Evolutionary conservation across 768 basidiomycete genomes (phyloP).

Genomic region (Fistulinella prunicolor): DNA sequence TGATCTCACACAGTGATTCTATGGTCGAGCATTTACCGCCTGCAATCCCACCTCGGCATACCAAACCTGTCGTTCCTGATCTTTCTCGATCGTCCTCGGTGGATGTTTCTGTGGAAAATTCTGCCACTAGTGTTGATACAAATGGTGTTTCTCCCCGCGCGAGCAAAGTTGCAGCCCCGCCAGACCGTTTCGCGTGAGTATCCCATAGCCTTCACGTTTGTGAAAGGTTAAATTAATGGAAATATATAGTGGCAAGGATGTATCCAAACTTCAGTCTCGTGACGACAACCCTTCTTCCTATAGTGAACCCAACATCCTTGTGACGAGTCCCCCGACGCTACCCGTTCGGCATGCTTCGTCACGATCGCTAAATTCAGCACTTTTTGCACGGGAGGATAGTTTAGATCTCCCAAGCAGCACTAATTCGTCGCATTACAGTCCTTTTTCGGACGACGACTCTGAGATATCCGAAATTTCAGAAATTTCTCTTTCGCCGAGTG

Average conservation of each 20-base stretch:
- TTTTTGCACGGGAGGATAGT: constrained; percentile 22
- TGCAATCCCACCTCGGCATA: constrained; percentile 18
- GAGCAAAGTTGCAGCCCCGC: constrained; percentile 38
- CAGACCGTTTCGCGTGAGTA: constrained; percentile 32
- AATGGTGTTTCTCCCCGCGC: constrained; percentile 7
- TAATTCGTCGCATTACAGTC: constrained; percentile 23
- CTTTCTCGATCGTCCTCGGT: constrained; percentile 1
- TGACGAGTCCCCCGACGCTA: constrained; percentile 19
- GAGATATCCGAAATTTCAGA: constrained; percentile 25
- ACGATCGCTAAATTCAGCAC: constrained; percentile 10
- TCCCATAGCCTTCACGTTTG: too few relatives aligned
- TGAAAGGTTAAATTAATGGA: too few relatives aligned
- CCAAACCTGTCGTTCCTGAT: constrained; percentile 7
- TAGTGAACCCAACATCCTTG: constrained; percentile 18
- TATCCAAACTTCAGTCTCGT: constrained; percentile 9
- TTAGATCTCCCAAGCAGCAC: constrained; percentile 19
- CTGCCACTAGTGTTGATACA: neutral
- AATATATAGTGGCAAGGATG: constrained; percentile 21
- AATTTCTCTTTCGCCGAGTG: constrained; percentile 6
- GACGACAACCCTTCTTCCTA: constrained; percentile 17
- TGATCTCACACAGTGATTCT: constrained; percentile 23
- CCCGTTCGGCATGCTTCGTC: constrained; percentile 20
- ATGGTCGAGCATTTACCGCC: constrained; percentile 11
- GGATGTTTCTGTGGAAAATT: constrained; percentile 2
- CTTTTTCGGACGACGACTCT: constrained; percentile 32